These are phyloP conservation scores for Juncus effusus DNA, from an alignment of 176 grass and related monocot genomes.

Conservation along the genomic window DNA sequence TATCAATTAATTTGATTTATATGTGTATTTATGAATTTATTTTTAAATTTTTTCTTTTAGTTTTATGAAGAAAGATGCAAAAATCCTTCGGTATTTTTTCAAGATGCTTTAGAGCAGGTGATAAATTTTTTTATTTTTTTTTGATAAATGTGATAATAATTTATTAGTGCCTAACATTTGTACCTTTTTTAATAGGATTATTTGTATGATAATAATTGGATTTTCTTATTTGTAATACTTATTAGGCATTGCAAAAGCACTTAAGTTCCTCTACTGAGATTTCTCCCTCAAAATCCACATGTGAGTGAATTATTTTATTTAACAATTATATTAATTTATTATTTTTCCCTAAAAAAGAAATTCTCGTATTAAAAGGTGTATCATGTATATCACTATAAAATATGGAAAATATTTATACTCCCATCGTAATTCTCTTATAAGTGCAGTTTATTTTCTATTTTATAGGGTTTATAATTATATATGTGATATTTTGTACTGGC, in stretches of 20 bases:
- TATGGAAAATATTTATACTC: not conserved
- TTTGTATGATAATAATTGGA: slow-evolving; percentile 3
- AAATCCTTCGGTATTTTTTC: slow-evolving; percentile 32
- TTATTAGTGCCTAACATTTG: slow-evolving; percentile 10
- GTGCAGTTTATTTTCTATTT: too few species aligned
- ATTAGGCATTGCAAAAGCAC: slow-evolving; percentile 34
- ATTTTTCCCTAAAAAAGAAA: not conserved
- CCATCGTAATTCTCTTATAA: not conserved
- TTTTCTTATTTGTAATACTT: not conserved
- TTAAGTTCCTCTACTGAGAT: slow-evolving; percentile 11
- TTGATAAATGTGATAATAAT: not conserved
- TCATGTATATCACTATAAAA: not conserved
- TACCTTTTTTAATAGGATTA: slow-evolving; percentile 1
- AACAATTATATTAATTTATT: slow-evolving; percentile 5
- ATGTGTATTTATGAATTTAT: too few species aligned
- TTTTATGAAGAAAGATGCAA: slow-evolving; percentile 43
- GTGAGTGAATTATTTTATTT: slow-evolving; percentile 10
- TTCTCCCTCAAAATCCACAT: slow-evolving; percentile 6
- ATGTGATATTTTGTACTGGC: too few species aligned
- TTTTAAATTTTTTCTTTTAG: slow-evolving; percentile 20
- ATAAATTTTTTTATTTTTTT: not conserved
- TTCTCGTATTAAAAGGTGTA: not conserved
- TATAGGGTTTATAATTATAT: too few species aligned
- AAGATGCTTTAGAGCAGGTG: slow-evolving; percentile 49
- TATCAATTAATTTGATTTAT: too few species aligned